phyloP scores from a whole-genome alignment of 2,329 filamentous ascomycete species.

The Cryphonectria nitschkei region DNA sequence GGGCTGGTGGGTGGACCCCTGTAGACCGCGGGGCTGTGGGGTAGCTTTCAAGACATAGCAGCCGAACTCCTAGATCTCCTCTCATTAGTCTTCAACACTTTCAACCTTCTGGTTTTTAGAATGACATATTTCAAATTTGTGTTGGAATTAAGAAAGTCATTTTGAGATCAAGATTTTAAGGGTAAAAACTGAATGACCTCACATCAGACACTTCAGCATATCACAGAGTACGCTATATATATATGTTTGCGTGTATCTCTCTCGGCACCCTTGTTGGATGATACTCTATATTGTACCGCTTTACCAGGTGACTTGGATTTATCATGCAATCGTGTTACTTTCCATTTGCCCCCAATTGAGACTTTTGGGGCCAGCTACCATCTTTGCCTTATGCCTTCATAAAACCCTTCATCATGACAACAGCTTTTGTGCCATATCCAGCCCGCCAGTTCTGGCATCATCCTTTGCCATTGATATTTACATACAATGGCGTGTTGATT shows the following conservation, averaged over 20 bases:
- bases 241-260: too few relatives aligned
- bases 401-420: not conserved
- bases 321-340: not conserved
- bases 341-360: not conserved
- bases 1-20: slow-evolving; percentile 11
- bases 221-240: not conserved
- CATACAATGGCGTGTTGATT: not conserved
- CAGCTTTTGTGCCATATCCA: not conserved
- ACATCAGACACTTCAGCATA: not conserved
- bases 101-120: not conserved
- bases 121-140: not conserved
- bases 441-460: not conserved
- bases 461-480: not conserved
- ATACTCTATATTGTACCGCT: not conserved
- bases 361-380: not conserved
- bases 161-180: not conserved
- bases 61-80: not conserved
- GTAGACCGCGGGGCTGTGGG: slow-evolving; percentile 23
- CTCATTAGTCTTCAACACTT: not conserved
- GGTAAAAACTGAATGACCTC: not conserved
- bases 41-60: not conserved
- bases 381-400: not conserved
- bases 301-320: not conserved
- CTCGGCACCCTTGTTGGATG: not conserved
- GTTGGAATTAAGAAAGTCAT: not conserved